A percentile compares a stretch with the other conserved stretches of the same genome.
Conservation (phyloP, 176 grass and related monocot genomes). For the Aegilops sharonensis region DNA sequence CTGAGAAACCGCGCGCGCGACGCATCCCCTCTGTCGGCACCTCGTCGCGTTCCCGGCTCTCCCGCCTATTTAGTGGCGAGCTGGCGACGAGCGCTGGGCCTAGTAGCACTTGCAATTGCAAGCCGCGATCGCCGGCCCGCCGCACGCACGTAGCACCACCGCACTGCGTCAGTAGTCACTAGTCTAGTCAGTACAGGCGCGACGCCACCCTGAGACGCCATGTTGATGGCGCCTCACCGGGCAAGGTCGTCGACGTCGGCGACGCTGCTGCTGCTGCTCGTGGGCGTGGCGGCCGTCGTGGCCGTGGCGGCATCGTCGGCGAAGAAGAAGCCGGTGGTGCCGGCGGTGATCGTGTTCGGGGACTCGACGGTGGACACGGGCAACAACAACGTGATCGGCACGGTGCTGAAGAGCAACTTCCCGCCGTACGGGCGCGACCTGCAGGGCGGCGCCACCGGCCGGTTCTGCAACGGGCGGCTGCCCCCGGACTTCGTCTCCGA, state of each 20-base stretch:
- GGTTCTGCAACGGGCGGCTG: slow-evolving; percentile 85
- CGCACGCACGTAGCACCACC: background rate
- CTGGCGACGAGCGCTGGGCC: background rate
- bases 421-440: slow-evolving; percentile 83
- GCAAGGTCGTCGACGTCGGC: background rate
- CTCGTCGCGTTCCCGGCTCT: background rate
- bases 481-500: slow-evolving; percentile 79
- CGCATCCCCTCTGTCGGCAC: background rate
- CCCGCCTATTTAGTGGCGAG: slow-evolving; percentile 36
- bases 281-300: background rate
- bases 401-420: slow-evolving; percentile 87
- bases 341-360: slow-evolving; percentile 71
- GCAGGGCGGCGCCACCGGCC: slow-evolving; percentile 40
- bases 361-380: slow-evolving; percentile 89
- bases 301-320: too few relatives aligned
- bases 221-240: background rate
- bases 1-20: background rate
- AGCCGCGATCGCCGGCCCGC: background rate
- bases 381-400: slow-evolving; percentile 69
- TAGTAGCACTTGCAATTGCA: background rate
- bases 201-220: background rate
- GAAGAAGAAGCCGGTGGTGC: slow-evolving; percentile 7
- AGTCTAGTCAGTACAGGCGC: background rate
- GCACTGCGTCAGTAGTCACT: too few relatives aligned
- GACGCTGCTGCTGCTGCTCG: background rate